Conservation (phyloP, 805 yeast species). For the Cyberlindnera meyerae region DNA sequence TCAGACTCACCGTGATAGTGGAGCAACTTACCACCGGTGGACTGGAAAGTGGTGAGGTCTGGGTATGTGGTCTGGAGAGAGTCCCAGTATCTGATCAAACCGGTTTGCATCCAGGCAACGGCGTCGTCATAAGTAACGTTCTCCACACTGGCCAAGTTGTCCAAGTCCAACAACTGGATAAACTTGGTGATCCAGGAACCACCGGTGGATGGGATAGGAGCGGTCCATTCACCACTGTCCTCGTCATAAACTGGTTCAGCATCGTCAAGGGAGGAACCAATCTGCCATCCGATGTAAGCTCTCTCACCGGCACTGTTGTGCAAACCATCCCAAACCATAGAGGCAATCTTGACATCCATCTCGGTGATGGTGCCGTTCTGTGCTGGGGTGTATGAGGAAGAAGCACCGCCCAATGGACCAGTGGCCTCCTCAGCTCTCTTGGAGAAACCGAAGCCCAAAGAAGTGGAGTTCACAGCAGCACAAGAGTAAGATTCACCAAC, state of each 20-base stretch:
- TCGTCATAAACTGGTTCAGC: not conserved
- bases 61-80: conserved; percentile 2
- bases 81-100: conserved; percentile 2
- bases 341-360: not conserved
- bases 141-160: not conserved
- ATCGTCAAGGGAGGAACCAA: conserved; percentile 1
- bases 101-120: conserved; percentile 1
- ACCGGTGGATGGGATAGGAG: not conserved
- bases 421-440: conserved; percentile 1
- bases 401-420: not conserved
- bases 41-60: not conserved
- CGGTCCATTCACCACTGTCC: not conserved
- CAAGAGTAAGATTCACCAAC: conserved; percentile 3
- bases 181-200: conserved; percentile 1
- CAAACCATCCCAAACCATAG: not conserved
- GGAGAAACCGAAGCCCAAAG: conserved; percentile 3
- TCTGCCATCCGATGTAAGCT: conserved; percentile 1
- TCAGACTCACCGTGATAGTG: conserved; percentile 5
- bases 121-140: not conserved
- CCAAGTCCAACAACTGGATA: not conserved
- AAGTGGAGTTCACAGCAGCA: conserved; percentile 1
- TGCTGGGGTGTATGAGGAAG: conserved; percentile 1
- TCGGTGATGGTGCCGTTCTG: conserved; percentile 3
- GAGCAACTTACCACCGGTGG: conserved; percentile 1
- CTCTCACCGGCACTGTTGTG: conserved; percentile 1